Percentiles rank a stretch among this genome's conserved stretches.
phyloP scores from a whole-genome alignment of 2,329 filamentous ascomycete genomes.

The Coccinonectria pachysandricola region DNA sequence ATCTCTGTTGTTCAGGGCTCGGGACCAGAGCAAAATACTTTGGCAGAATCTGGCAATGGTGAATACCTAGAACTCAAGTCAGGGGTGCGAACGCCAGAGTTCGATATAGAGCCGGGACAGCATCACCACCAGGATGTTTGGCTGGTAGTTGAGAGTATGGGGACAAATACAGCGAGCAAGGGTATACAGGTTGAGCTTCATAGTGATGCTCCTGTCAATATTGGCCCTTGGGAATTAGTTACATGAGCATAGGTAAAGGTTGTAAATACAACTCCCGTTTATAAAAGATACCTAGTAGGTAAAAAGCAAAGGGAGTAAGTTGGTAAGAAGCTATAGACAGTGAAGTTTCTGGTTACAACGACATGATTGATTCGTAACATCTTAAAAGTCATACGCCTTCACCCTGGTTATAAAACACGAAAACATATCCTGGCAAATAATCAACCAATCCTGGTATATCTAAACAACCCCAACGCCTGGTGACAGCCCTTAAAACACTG shows the following conservation, averaged over 20 bases:
- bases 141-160: slow-evolving; percentile 74
- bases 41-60: slow-evolving; percentile 61
- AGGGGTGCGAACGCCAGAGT: slow-evolving; percentile 59
- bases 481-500: too few relatives aligned
- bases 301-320: too few relatives aligned
- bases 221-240: slow-evolving; percentile 32
- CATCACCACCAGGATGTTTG: slow-evolving; percentile 51
- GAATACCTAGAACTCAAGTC: slow-evolving; percentile 60
- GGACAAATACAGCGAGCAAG: slow-evolving; percentile 32
- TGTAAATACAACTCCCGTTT: too few relatives aligned
- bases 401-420: too few relatives aligned
- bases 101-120: slow-evolving; percentile 62
- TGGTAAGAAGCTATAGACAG: too few relatives aligned
- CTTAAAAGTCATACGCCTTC: too few relatives aligned
- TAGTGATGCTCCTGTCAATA: slow-evolving; percentile 36
- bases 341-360: too few relatives aligned
- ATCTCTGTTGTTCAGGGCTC: slow-evolving; percentile 64
- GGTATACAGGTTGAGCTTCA: slow-evolving; percentile 44
- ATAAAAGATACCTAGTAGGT: too few relatives aligned
- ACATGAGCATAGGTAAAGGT: background rate
- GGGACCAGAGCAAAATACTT: slow-evolving; percentile 53
- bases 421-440: too few relatives aligned
- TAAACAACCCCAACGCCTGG: too few relatives aligned
- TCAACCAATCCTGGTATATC: too few relatives aligned
- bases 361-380: too few relatives aligned